phyloP scores from a whole-genome alignment of 2,329 filamentous ascomycete genomes.

The Tolypocladium guangdongense region DNA sequence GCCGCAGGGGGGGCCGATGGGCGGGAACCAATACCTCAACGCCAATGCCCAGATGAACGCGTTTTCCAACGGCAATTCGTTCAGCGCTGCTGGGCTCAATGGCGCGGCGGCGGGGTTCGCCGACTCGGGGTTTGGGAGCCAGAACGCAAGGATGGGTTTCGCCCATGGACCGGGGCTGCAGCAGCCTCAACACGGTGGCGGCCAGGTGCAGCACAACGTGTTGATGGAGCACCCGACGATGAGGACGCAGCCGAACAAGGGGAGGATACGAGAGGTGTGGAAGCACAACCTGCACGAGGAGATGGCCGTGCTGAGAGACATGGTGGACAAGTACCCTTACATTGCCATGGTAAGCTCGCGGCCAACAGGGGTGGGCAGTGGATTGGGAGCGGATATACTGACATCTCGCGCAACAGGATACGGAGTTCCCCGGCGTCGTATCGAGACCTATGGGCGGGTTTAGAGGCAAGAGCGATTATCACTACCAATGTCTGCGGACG shows the following conservation, averaged over 20 bases:
- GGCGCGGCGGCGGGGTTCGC: constrained; percentile 48
- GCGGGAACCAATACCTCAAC: constrained; percentile 61
- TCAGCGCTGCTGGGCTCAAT: constrained; percentile 47
- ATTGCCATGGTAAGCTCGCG: constrained; percentile 77
- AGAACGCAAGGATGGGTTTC: constrained; percentile 82
- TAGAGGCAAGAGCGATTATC: constrained; percentile 90
- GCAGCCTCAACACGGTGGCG: constrained; percentile 43
- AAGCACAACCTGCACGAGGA: constrained; percentile 83
- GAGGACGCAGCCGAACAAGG: constrained; percentile 51
- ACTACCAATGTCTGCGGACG: constrained; percentile 93
- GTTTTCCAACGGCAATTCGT: constrained; percentile 47
- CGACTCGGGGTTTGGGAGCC: constrained; percentile 68
- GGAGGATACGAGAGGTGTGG: constrained; percentile 93
- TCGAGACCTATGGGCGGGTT: constrained; percentile 92
- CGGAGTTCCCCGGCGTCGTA: constrained; percentile 96
- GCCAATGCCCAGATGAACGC: constrained; percentile 58
- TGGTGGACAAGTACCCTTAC: constrained; percentile 87
- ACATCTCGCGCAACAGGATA: constrained; percentile 52
- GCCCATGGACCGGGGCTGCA: constrained; percentile 45
- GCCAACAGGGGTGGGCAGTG: neutral
- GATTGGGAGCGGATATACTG: neutral
- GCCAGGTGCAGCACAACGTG: constrained; percentile 27
- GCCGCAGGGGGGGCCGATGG: constrained; percentile 41
- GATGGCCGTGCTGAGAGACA: constrained; percentile 70
- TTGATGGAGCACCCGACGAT: constrained; percentile 31